phyloP scores from a whole-genome alignment of 1,139 yeast genomes.

The Cylindricascospora bacillispora region DNA sequence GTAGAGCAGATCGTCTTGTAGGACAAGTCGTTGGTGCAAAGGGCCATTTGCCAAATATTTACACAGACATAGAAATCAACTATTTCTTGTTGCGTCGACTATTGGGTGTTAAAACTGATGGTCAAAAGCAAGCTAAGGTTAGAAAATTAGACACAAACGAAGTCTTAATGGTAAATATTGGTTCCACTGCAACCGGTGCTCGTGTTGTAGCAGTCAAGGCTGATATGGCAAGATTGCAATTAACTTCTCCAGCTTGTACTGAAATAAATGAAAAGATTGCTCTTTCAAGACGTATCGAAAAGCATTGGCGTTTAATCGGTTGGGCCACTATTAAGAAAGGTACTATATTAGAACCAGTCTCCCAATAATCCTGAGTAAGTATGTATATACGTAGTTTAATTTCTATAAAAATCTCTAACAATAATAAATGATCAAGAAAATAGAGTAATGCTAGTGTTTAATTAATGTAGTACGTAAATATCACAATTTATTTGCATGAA shows the following conservation, averaged over 20 bases:
- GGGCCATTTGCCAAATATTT: conserved; percentile 90
- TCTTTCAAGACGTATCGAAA: conserved; percentile 95
- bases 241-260: conserved; percentile 98
- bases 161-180: conserved; percentile 97
- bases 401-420: too few species aligned
- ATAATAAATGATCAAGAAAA: too few species aligned
- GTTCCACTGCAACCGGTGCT: conserved; percentile 99
- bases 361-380: conserved; percentile 22
- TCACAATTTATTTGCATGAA: too few species aligned
- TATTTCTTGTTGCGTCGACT: conserved; percentile 93
- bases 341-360: conserved; percentile 64
- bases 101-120: conserved; percentile 97
- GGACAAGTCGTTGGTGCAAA: conserved; percentile 99
- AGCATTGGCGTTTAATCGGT: conserved; percentile 99
- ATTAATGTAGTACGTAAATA: too few species aligned
- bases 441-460: too few species aligned
- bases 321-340: conserved; percentile 99
- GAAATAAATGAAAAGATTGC: conserved; percentile 98
- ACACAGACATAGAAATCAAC: conserved; percentile 94
- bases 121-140: conserved; percentile 94
- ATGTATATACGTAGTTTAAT: too few species aligned
- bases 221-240: conserved; percentile 96
- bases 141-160: conserved; percentile 89
- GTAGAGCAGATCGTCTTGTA: conserved; percentile 98
- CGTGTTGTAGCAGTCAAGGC: conserved; percentile 97